Conservation (phyloP, 257 asterid genomes). For the Capsicum baccatum region DNA sequence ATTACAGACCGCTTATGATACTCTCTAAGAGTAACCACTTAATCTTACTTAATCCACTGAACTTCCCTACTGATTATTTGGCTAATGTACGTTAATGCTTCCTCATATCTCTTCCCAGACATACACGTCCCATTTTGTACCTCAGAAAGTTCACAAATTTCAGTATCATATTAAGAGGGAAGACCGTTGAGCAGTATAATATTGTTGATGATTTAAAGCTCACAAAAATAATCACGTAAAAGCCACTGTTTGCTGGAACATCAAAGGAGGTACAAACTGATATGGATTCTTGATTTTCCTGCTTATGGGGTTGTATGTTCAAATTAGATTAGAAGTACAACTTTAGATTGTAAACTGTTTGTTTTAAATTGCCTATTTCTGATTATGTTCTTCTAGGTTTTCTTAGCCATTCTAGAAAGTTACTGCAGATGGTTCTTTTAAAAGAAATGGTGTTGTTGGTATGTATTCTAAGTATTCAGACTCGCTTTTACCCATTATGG, state of each 20-base stretch:
- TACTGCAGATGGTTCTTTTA: constrained; percentile 75
- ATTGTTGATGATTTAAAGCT: constrained; percentile 72
- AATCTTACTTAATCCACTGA: constrained; percentile 23
- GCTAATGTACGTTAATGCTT: constrained; percentile 27
- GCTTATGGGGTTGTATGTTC: background rate
- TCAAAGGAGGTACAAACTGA: constrained; percentile 61
- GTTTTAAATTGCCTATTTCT: background rate
- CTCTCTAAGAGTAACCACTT: constrained; percentile 73
- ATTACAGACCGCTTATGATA: constrained; percentile 57
- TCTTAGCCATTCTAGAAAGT: constrained; percentile 96
- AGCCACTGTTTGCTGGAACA: constrained; percentile 60
- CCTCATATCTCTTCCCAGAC: constrained; percentile 59
- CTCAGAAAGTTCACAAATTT: constrained; percentile 71
- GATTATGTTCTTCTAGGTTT: constrained; percentile 33
- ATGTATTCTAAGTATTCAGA: constrained; percentile 36
- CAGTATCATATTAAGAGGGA: constrained; percentile 78
- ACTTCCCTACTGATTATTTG: constrained; percentile 5
- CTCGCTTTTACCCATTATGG: constrained; percentile 4
- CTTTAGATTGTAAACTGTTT: background rate
- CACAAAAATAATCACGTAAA: constrained; percentile 59
- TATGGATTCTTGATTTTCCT: constrained; percentile 12
- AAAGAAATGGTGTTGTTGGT: constrained; percentile 89
- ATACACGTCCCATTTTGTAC: constrained; percentile 80
- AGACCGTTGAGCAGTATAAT: constrained; percentile 72
- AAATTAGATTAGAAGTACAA: constrained; percentile 8